phyloP scores from a whole-genome alignment of 2,329 filamentous ascomycete genomes.

The Ustilaginoidea virens region DNA sequence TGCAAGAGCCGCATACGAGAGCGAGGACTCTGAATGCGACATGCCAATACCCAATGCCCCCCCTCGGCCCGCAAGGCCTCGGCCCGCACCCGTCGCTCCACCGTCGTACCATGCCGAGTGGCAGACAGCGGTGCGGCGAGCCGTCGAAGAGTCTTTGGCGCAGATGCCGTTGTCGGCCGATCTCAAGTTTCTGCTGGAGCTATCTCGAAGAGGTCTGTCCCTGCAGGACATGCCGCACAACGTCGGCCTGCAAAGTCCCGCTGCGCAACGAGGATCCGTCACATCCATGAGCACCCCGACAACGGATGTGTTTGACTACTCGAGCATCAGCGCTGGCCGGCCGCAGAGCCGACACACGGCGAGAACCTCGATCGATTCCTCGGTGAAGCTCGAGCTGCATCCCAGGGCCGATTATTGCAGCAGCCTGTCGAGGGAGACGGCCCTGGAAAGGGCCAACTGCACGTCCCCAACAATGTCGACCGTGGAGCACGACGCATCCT shows the following conservation, averaged over 20 bases:
- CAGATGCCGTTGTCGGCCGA: conserved; percentile 3
- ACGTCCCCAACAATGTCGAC: too few species aligned
- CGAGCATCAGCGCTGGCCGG: conserved; percentile 22
- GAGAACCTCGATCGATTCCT: conserved; percentile 26
- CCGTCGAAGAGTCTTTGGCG: conserved; percentile 5
- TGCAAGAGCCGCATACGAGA: not conserved
- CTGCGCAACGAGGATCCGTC: conserved; percentile 20
- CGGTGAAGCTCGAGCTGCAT: conserved; percentile 6
- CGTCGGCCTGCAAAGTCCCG: conserved; percentile 4
- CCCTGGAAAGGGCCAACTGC: too few species aligned
- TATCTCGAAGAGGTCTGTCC: not conserved
- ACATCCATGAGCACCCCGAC: conserved; percentile 26
- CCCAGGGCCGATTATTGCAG: not conserved
- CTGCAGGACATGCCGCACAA: conserved; percentile 3
- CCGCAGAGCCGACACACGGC: conserved; percentile 28
- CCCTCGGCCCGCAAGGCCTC: conserved; percentile 1
- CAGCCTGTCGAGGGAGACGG: too few species aligned
- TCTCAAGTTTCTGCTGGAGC: conserved; percentile 3
- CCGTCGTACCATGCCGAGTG: conserved; percentile 1
- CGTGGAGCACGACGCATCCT: not conserved
- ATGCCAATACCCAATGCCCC: not conserved
- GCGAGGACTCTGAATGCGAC: conserved; percentile 1
- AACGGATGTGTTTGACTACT: conserved; percentile 18
- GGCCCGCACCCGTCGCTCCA: not conserved
- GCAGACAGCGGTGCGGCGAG: conserved; percentile 4